A percentile compares a stretch with the other conserved stretches of the same genome.
These are phyloP conservation scores for Yamadazyma akitaensis DNA, from an alignment of 805 yeast species.

Conservation along the genomic window DNA sequence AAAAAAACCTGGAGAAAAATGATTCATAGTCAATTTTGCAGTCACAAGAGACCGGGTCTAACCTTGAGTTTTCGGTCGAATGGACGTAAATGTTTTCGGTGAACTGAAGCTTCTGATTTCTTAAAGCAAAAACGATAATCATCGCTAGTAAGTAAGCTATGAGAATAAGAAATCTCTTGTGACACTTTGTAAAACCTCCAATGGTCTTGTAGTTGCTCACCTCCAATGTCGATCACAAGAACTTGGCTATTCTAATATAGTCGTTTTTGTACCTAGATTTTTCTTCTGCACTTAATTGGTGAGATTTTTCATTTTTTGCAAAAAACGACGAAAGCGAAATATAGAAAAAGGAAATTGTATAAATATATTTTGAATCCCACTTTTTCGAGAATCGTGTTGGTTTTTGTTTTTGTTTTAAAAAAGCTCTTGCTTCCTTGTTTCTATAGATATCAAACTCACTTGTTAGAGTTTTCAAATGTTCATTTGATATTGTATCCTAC, in stretches of 20 bases:
- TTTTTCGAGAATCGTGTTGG: neutral
- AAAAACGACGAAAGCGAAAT: conserved; percentile 3
- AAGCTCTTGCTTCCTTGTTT: neutral
- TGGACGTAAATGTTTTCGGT: neutral
- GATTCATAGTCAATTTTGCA: conserved; percentile 8
- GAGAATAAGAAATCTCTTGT: too few species aligned
- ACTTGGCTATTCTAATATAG: too few species aligned
- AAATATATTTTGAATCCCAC: conserved; percentile 7
- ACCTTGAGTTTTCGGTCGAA: conserved; percentile 2
- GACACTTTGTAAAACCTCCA: too few species aligned
- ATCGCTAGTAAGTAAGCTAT: too few species aligned
- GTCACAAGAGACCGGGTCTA: conserved; percentile 5
- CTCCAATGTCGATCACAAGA: too few species aligned
- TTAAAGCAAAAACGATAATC: neutral
- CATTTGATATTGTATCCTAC: neutral
- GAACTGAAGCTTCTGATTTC: neutral
- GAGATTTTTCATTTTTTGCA: neutral
- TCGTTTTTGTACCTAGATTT: too few species aligned
- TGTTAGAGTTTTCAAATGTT: neutral
- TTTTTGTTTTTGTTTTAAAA: conserved; percentile 2
- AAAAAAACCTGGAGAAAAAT: conserved; percentile 6
- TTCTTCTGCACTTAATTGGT: conserved; percentile 6
- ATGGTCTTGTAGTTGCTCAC: too few species aligned
- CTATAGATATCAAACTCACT: neutral
- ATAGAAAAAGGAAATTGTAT: conserved; percentile 4